These are phyloP conservation scores for Centella asiatica DNA, from an alignment of 129 eudicot genomes.

Conservation along the genomic window DNA sequence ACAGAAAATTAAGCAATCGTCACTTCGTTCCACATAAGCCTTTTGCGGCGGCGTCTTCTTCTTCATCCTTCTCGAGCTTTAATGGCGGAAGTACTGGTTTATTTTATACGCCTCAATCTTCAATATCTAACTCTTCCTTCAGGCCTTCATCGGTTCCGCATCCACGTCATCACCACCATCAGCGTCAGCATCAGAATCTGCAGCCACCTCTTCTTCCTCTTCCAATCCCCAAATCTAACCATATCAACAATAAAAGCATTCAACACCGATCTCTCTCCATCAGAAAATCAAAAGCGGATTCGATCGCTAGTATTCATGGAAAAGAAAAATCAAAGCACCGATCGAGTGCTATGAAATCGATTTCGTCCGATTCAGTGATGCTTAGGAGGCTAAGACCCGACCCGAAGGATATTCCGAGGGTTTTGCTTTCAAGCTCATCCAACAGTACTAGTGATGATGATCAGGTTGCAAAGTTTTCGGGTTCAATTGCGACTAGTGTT, in stretches of 20 bases:
- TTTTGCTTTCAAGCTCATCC: conserved; percentile 6
- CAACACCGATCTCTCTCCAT: conserved; percentile 34
- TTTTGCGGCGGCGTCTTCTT: conserved; percentile 17
- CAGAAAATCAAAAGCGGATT: conserved; percentile 31
- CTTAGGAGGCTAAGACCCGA: conserved; percentile 28
- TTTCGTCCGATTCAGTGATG: not conserved
- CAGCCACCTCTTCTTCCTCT: conserved; percentile 69
- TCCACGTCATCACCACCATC: too few relatives aligned
- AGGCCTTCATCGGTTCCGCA: conserved; percentile 19
- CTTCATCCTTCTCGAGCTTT: conserved; percentile 10
- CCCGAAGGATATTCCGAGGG: conserved; percentile 36
- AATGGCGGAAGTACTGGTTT: conserved; percentile 20
- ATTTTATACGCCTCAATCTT: conserved; percentile 24
- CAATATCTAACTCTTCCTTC: conserved; percentile 20
- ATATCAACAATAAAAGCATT: conserved; percentile 23
- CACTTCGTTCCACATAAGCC: conserved; percentile 24
- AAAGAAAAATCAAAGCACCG: conserved; percentile 8
- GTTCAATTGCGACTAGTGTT: conserved; percentile 34
- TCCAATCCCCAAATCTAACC: conserved; percentile 22
- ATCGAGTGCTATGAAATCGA: not conserved
- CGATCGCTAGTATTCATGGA: not conserved
- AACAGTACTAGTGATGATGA: not conserved
- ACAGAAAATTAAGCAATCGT: conserved; percentile 10
- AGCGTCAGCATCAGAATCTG: conserved; percentile 13
- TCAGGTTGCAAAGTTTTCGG: conserved; percentile 33